phyloP scores from a whole-genome alignment of 306 rosid genomes.

The Geum urbanum region DNA sequence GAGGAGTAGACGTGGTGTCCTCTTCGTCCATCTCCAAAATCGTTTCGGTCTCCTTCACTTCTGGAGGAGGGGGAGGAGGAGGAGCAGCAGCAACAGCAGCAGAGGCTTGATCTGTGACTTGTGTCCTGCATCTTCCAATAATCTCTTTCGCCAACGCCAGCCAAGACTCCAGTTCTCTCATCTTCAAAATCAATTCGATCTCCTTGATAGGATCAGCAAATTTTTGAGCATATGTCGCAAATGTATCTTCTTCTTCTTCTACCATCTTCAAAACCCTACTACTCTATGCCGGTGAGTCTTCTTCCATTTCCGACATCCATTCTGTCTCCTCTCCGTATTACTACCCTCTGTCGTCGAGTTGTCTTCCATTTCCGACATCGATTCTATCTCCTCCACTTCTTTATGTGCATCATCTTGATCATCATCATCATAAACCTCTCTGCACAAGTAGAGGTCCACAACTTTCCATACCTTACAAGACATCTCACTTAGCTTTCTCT shows the following conservation, averaged over 20 bases:
- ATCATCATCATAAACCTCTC: neutral
- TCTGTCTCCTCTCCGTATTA: constrained; percentile 33
- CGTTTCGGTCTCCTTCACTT: no score
- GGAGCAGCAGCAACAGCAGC: no score
- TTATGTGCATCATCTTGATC: constrained; percentile 31
- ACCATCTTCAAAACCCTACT: constrained; percentile 33
- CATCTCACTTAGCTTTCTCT: neutral
- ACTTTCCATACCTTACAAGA: neutral
- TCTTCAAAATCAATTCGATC: no score
- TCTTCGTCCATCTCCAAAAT: no score
- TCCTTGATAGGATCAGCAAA: constrained; percentile 14
- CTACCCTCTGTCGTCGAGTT: neutral
- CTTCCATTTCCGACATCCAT: neutral
- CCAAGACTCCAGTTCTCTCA: no score
- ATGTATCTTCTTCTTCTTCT: constrained; percentile 48
- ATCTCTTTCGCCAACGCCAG: no score
- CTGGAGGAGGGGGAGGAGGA: no score
- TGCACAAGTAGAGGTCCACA: neutral
- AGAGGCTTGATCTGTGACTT: no score
- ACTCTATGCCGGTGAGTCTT: neutral
- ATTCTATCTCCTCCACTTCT: constrained; percentile 42
- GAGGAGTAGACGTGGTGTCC: no score
- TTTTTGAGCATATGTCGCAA: neutral
- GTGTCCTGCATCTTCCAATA: no score
- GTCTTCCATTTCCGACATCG: neutral